Evolutionary conservation across 352 stramenopile genomes (phyloP).

Genomic region (Pelagophyceae sp.): DNA sequence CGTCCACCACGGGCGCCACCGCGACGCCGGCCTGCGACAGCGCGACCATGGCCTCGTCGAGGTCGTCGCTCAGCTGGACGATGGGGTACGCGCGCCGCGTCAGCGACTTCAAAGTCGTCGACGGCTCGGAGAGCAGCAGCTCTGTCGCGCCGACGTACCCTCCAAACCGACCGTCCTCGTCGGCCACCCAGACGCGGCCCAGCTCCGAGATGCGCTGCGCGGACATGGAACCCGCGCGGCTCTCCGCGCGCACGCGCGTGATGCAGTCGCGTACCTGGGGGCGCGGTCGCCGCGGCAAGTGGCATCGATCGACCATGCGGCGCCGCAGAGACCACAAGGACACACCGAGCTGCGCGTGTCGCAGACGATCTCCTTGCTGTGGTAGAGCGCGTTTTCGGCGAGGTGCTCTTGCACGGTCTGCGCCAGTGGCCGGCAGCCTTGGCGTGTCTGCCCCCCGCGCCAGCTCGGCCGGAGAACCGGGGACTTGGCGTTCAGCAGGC

Average conservation of each 20-base stretch:
- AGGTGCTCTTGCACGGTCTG: background rate
- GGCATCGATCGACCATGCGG: too few species aligned
- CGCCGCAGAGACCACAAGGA: too few species aligned
- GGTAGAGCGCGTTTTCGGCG: background rate
- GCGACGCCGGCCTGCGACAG: background rate
- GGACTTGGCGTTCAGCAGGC: too few species aligned
- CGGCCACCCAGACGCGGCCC: slow-evolving; percentile 9
- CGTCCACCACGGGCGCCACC: slow-evolving; percentile 9
- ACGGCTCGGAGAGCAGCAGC: slow-evolving; percentile 4
- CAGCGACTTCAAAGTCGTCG: background rate
- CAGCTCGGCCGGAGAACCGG: too few species aligned
- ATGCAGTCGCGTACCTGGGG: background rate
- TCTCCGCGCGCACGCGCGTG: background rate
- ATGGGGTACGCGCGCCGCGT: background rate
- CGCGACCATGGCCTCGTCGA: background rate
- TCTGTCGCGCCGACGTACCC: slow-evolving; percentile 15
- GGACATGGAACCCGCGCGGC: too few species aligned
- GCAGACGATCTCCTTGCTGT: background rate
- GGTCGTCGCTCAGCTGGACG: background rate
- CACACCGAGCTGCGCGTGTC: background rate
- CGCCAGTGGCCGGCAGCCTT: too few species aligned
- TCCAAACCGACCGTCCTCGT: background rate
- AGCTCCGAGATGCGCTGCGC: background rate
- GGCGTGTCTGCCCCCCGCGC: too few species aligned
- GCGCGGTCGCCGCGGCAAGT: too few species aligned